Percentiles rank a stretch among this genome's conserved stretches.
phyloP scores from a whole-genome alignment of 2,329 filamentous ascomycete genomes.

The Sordariomycetes sp. region DNA sequence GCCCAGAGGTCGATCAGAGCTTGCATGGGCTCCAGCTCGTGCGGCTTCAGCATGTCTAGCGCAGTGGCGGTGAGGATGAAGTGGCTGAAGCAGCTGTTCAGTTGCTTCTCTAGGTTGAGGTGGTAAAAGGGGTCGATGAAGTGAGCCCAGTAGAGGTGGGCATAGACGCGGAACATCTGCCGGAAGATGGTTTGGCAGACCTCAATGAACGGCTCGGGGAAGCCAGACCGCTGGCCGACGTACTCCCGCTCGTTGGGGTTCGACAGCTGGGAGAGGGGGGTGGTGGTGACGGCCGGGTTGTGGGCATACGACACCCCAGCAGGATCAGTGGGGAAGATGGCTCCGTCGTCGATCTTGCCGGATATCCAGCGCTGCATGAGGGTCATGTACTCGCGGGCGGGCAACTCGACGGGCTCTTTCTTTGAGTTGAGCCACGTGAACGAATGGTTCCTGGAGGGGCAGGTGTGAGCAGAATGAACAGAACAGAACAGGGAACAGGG shows the following conservation, averaged over 20 bases:
- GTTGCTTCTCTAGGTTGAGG: conserved; percentile 67
- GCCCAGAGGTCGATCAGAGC: conserved; percentile 88
- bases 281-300: conserved; percentile 46
- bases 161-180: conserved; percentile 98
- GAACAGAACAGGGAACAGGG: not conserved
- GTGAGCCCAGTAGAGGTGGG: conserved; percentile 96
- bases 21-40: conserved; percentile 93
- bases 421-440: conserved; percentile 94
- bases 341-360: conserved; percentile 83
- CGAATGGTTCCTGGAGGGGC: conserved; percentile 59
- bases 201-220: conserved; percentile 78
- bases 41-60: conserved; percentile 73
- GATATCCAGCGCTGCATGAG: conserved; percentile 96
- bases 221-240: conserved; percentile 87
- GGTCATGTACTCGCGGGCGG: conserved; percentile 87
- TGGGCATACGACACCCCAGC: conserved; percentile 56
- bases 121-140: conserved; percentile 79
- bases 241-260: conserved; percentile 57
- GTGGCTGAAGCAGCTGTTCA: conserved; percentile 82
- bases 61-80: conserved; percentile 73
- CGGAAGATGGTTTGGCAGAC: conserved; percentile 92
- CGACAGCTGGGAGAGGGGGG: conserved; percentile 52
- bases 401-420: conserved; percentile 80
- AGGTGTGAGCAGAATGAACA: not conserved
- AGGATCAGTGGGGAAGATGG: conserved; percentile 83